phyloP scores from a whole-genome alignment of 495 filamentous ascomycete genomes.

The Penicillium angulare region DNA sequence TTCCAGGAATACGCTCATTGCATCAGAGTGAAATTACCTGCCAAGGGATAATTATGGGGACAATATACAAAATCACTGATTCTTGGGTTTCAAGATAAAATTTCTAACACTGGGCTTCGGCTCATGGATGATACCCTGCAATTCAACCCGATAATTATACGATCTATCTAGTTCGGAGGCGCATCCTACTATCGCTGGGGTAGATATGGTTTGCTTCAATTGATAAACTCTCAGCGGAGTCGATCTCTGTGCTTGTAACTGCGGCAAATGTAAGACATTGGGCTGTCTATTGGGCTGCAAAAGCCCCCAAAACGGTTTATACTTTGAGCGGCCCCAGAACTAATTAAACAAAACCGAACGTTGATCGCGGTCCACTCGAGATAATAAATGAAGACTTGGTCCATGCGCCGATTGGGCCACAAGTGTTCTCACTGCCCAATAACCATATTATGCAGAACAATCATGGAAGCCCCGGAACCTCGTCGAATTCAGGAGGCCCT shows the following conservation, averaged over 20 bases:
- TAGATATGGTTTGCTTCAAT: neutral
- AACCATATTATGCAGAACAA: neutral
- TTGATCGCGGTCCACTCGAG: slow-evolving; percentile 9
- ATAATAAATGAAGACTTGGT: slow-evolving; percentile 12
- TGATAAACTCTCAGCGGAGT: neutral
- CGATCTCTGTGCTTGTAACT: slow-evolving; percentile 5
- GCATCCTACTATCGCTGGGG: neutral
- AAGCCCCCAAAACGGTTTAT: neutral
- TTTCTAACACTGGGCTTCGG: slow-evolving; percentile 2
- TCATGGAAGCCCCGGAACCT: neutral
- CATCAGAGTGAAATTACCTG: slow-evolving; percentile 28
- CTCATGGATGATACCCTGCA: slow-evolving; percentile 10
- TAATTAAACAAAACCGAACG: neutral
- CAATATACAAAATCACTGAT: neutral
- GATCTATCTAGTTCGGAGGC: slow-evolving; percentile 12
- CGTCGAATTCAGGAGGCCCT: neutral
- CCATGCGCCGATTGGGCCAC: slow-evolving; percentile 27
- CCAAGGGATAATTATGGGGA: neutral
- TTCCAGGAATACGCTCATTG: slow-evolving; percentile 40
- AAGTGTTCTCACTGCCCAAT: slow-evolving; percentile 13
- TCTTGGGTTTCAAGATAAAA: slow-evolving; percentile 12
- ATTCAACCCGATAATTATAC: slow-evolving; percentile 12
- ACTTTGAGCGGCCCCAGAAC: slow-evolving; percentile 8
- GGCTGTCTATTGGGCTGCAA: slow-evolving; percentile 27
- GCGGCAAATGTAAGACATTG: slow-evolving; percentile 27